Evolutionary conservation across 805 yeast species (phyloP).

Genomic region (Candida argentea): DNA sequence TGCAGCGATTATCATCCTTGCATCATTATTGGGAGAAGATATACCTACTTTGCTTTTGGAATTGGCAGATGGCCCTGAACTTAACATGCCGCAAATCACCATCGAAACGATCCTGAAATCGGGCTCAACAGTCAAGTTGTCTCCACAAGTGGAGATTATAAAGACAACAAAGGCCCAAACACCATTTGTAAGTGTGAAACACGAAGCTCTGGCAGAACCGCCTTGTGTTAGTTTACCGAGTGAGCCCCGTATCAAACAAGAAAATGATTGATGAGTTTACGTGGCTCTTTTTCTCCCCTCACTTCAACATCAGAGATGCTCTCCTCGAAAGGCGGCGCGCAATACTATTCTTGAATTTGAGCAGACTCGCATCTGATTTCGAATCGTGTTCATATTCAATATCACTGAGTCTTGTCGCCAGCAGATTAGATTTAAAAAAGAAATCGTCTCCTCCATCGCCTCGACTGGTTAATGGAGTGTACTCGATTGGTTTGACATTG

Average conservation of each 20-base stretch:
- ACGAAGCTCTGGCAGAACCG: no score
- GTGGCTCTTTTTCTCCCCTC: constrained; percentile 8
- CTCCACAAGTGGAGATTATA: constrained; percentile 43
- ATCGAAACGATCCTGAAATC: constrained; percentile 63
- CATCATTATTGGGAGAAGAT: constrained; percentile 46
- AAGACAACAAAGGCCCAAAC: constrained; percentile 9
- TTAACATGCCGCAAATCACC: constrained; percentile 55
- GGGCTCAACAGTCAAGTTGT: constrained; percentile 45
- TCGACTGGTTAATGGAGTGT: constrained; percentile 1
- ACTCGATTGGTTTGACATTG: constrained; percentile 1
- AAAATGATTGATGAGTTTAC: no score
- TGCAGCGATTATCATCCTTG: constrained; percentile 66
- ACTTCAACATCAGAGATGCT: constrained; percentile 19
- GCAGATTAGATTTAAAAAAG: no score
- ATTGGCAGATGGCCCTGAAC: constrained; percentile 65
- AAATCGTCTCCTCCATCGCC: no score
- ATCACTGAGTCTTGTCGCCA: no score
- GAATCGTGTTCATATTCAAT: constrained; percentile 4
- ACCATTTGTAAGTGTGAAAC: constrained; percentile 1
- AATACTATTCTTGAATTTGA: constrained; percentile 21
- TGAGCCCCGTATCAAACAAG: no score
- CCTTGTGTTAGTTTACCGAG: no score
- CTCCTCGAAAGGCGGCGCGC: constrained; percentile 23
- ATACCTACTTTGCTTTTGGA: constrained; percentile 32
- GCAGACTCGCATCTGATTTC: no score